Evolutionary conservation across 2,329 filamentous ascomycete species (phyloP).

Genomic region (Bipolaris victoriae): DNA sequence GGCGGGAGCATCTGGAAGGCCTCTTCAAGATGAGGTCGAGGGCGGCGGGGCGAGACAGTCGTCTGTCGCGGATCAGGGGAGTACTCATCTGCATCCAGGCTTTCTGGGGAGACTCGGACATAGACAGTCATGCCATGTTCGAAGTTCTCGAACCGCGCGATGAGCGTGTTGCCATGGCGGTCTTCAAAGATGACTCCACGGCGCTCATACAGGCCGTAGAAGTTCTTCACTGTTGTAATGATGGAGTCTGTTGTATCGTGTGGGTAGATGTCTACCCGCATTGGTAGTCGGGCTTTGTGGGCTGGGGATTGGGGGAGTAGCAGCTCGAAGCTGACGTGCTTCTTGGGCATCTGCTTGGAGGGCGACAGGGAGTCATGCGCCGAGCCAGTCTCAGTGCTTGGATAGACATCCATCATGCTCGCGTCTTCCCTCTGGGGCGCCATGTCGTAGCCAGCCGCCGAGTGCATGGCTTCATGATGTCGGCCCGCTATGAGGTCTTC

Average conservation of each 20-base stretch:
- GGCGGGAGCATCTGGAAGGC: constrained; percentile 69
- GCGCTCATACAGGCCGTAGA: constrained; percentile 90
- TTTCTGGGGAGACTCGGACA: constrained; percentile 76
- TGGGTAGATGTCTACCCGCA: constrained; percentile 88
- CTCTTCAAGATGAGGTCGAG: constrained; percentile 65
- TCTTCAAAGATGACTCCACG: constrained; percentile 95
- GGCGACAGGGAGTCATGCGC: constrained; percentile 46
- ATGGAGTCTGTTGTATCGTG: constrained; percentile 98
- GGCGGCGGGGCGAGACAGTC: constrained; percentile 58
- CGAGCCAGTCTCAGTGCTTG: constrained; percentile 42
- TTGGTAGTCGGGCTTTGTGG: constrained; percentile 76
- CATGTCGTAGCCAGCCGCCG: constrained; percentile 36
- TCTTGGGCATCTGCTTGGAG: constrained; percentile 53
- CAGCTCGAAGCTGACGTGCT: constrained; percentile 81
- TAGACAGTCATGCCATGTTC: constrained; percentile 90
- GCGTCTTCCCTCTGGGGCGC: constrained; percentile 36
- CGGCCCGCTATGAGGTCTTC: constrained; percentile 38
- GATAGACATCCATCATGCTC: constrained; percentile 44
- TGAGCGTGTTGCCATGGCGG: constrained; percentile 84
- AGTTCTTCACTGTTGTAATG: constrained; percentile 97
- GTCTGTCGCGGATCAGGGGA: constrained; percentile 55
- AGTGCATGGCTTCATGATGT: constrained; percentile 36
- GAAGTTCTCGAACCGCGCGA: constrained; percentile 96
- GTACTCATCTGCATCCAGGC: constrained; percentile 57
- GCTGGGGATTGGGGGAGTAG: constrained; percentile 71